Evolutionary conservation across 352 stramenopile species (phyloP), one percentile per base, ranked within the genome.

Genomic region (Pythium rhizo-oryzae): DNA sequence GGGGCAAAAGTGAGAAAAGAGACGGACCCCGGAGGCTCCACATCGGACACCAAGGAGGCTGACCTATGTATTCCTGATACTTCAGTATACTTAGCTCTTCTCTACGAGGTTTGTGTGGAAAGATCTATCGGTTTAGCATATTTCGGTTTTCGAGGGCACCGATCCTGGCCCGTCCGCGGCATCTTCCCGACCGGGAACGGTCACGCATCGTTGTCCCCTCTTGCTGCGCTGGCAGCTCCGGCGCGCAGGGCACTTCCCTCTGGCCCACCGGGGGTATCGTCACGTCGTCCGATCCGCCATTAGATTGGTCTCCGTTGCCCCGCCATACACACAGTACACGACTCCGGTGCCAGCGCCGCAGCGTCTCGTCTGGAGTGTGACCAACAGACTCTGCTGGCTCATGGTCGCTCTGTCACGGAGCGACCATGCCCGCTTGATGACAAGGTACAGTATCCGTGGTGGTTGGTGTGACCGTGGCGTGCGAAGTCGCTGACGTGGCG

Each of bases 11-110:
- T n/a, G 57, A 30, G 47, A 33, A 33, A 33, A 33, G 28, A 33
- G 28, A 33, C 28, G 28, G 28, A 33, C 28, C 28, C 28, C 28
- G 28, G 6, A 33, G 28, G 28, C 28, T 33, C 28, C 28, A 33
- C 28, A 63, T 63, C 57, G 57, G 57, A 63, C 57, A 63, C 57
- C 57, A 63, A 63, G 28, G 57, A 54, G 41, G 28, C 28, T 6
- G 28, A 6, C 28, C 28, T 33, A 33, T 33, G 28, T 33, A 33
- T 6, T n/a, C n/a, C n/a, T n/a, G n/a, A n/a, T n/a, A n/a, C n/a
- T n/a, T n/a, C n/a, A n/a, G n/a, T n/a, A n/a, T n/a, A n/a, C n/a
- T n/a, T n/a, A n/a, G n/a, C n/a, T n/a, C n/a, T n/a, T n/a, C n/a
- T n/a, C n/a, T n/a, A n/a, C n/a, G n/a, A n/a, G n/a, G n/a, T n/a